Base-by-base conservation (phyloP, 2,329 filamentous ascomycete species). In the Colletotrichum sp. region DNA sequence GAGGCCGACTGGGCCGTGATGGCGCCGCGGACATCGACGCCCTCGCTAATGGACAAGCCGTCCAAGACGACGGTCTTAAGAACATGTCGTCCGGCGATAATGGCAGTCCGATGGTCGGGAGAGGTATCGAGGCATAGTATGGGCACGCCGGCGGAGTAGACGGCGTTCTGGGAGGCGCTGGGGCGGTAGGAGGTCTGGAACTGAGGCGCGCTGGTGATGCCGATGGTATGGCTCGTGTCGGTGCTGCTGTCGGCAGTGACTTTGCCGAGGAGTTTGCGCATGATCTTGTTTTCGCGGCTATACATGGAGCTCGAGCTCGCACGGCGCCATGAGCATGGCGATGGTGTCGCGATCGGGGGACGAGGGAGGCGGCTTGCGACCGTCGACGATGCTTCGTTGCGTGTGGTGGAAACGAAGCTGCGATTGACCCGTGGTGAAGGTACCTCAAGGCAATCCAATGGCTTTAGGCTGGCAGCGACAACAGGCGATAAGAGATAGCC, bases 221-320 rank as follows among this genome's bases (percentile, higher is more conserved):
- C 86, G 59, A 86, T 82, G 73, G 84, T 85, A 63, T 85, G 83
- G 55, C 87, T 85, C 16, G 86, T 82, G 78, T 88, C 85, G 73
- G 86, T 81, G 57, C 86, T 83, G 77, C 88, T 85, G 77, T 90
- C 88, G 78, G 86, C 84, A 32, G 87, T 83, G 75, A 86, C 84
- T 80, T 90, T 90, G 82, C 90, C 90, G 36, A 92, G 88, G 28
- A 92, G 88, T 85, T 91, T 90, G 82, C 90, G 89, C 88, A 92
- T 91, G 78, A 91, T 90, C 83, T 86, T 89, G 77, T 87, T 89
- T 79, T 90, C 85, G 83, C 85, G 88, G 77, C 87, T 90, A 83
- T 90, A 90, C 88, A 89, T 90, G 78, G 71, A 82, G 78, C 79
- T 78, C 78, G 79, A 72, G 80, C 71, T 75, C 66, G 30, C 62